Evolutionary conservation across 768 basidiomycete species (phyloP), one percentile per base, ranked within the genome.

Genomic region (Boletales sp.): DNA sequence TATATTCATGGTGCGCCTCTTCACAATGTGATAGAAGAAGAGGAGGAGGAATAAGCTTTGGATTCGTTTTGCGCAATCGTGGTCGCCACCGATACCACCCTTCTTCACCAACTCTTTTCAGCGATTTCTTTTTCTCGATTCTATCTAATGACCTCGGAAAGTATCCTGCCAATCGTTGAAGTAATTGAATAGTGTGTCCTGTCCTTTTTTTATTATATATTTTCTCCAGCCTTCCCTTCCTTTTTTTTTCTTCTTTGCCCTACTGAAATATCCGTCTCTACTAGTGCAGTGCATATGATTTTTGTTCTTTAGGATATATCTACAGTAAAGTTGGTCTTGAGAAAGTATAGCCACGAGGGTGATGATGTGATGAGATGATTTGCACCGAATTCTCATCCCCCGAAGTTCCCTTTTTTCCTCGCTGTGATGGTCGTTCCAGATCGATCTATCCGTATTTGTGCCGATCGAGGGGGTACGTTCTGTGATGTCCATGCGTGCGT

Each of bases 391-490:
- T 27, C 24, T 27, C 24, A 27, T 27, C 24, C 24, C 24, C 24
- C 24, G 12, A 34, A 34, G 34, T 34, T 14, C 40, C 10, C 6
- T 32, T n/a, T 19, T 27, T 9, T n/a, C 2, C 13, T 18, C 39
- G 31, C 29, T 24, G n/a, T 40, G 56, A 54, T 60, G 50, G 53
- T 58, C 13, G 67, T 90, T 41, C 85, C 87, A 18, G 83, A 89
- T 63, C 79, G 77, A 57, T 93, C 90, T 12, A 85, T 93, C 50
- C 79, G 84, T 46, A 90, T 94, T 54, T 90, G 88, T 59, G 87
- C 88, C 8, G 91, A 94, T 67, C 74, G 91, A 69, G 93, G 93
- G 32, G 94, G 94, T 5, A 97, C 92, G 0, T 95, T 93, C 69
- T 92, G 90, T 61, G 93, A 94, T 64, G 82, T 93, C 31, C 83